Evolutionary conservation across 257 asterid species (phyloP), one percentile per base, ranked within the genome.

Genomic region (Solanum sparsipilum): DNA sequence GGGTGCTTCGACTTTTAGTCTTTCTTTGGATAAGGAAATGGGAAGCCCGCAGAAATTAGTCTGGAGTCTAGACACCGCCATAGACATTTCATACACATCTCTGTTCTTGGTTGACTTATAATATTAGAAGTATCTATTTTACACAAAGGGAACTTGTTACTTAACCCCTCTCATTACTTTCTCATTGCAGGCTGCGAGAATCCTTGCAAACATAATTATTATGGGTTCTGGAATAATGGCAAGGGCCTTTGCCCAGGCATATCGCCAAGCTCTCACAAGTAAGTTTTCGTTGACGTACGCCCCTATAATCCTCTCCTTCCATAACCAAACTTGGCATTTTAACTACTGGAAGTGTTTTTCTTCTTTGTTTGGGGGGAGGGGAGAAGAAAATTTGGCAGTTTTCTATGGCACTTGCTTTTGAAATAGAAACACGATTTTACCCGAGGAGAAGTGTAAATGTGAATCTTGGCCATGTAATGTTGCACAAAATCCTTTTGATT

Each of bases 201-300:
- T 94, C 91, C 87, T 94, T 88, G 96, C 96, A 63, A 91, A 94
- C 88, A 90, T 94, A 92, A 68, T 94, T 89, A 67, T 94, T 34
- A 72, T 93, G 94, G 96, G 98, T 71, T 91, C 94, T 85, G 96
- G 95, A 48, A 86, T 94, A 85, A 88, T 94, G 95, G 89, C 88
- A 10, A 92, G 96, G 89, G 93, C 98, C 10, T 90, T 94, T 75
- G 92, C 89, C 82, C 98, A 94, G 90, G 98, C 98, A 67, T 94
- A 94, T 92, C 98, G 98, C 41, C 94, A 94, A 87, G 98, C 98
- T 39, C 93, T 94, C 85, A 91, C 94, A 79, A 94, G 98, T 94
- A 88, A 87, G 95, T 90, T 79, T 82, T 84, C 81, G 35, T 31
- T 16, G 78, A 48, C 35, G 6, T 88, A 25, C 11, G 0, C 60